phyloP scores from a whole-genome alignment of 805 yeast species.

The Spencermartinsiella europaea region DNA sequence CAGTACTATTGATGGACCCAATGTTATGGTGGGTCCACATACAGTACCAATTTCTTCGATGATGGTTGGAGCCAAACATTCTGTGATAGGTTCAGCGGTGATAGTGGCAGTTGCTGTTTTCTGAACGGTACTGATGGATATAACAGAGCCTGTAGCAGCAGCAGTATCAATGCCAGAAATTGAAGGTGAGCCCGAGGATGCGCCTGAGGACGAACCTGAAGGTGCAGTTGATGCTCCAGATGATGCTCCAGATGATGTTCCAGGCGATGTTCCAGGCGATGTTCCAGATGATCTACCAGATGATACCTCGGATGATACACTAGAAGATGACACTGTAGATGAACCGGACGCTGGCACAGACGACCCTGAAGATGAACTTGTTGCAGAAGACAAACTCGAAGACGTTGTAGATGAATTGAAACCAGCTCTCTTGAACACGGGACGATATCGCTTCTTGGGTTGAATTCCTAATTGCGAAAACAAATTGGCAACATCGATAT shows the following conservation, averaged over 20 bases:
- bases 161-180: background rate
- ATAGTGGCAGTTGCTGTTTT: constrained; percentile 1
- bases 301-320: background rate
- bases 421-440: background rate
- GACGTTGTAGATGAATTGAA: background rate
- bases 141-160: background rate
- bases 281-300: background rate
- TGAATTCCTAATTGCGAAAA: no score
- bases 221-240: background rate
- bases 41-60: background rate
- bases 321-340: background rate
- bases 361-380: background rate
- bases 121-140: background rate
- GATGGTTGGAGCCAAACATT: background rate
- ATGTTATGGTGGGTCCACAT: background rate
- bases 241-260: background rate
- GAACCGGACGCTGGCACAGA: background rate
- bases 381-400: background rate
- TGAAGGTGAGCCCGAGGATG: background rate
- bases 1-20: background rate
- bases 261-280: background rate
- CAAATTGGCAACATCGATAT: no score
- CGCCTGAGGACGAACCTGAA: background rate
- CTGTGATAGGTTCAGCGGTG: background rate
- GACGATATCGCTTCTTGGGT: no score